Percentiles rank a stretch among this genome's conserved stretches.
phyloP scores from a whole-genome alignment of 2,329 filamentous ascomycete species.

The Ramularia collo-cygni region DNA sequence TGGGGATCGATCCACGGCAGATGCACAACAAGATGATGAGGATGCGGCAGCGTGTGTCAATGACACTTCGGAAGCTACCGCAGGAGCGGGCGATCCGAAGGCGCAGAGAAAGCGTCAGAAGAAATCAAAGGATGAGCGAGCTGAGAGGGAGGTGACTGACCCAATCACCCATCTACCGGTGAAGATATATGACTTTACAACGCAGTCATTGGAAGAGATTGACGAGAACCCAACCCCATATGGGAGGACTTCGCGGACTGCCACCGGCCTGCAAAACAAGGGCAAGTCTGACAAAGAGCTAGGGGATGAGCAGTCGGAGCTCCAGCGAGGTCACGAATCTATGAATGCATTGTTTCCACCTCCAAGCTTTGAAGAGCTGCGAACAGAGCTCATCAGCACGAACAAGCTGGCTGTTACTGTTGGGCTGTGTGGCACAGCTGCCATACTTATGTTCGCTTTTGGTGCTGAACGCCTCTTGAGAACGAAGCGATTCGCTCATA shows the following conservation, averaged over 20 bases:
- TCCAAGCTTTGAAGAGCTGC: constrained; percentile 42
- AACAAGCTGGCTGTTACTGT: constrained; percentile 41
- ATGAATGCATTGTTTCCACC: constrained; percentile 50
- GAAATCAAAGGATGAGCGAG: constrained; percentile 40
- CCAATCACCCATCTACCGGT: constrained; percentile 66
- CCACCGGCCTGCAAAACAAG: constrained; percentile 40
- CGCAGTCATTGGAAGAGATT: constrained; percentile 49
- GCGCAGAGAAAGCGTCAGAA: constrained; percentile 45
- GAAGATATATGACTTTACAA: constrained; percentile 61
- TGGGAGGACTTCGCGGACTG: constrained; percentile 35
- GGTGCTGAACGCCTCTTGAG: constrained; percentile 17
- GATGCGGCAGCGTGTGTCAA: constrained; percentile 10
- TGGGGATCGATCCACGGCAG: constrained; percentile 13
- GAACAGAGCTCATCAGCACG: constrained; percentile 39
- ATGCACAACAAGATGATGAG: constrained; percentile 20
- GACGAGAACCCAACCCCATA: constrained; percentile 40
- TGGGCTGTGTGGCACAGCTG: constrained; percentile 28
- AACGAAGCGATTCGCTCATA: constrained; percentile 7
- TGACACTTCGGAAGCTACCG: constrained; percentile 40
- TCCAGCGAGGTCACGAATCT: constrained; percentile 37
- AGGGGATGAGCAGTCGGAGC: constrained; percentile 36
- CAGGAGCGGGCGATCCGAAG: constrained; percentile 36
- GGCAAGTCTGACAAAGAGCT: constrained; percentile 41
- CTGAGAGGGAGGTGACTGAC: constrained; percentile 59
- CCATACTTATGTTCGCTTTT: constrained; percentile 28